phyloP scores from a whole-genome alignment of 768 basidiomycete genomes.

The Tulasnella sp. region DNA sequence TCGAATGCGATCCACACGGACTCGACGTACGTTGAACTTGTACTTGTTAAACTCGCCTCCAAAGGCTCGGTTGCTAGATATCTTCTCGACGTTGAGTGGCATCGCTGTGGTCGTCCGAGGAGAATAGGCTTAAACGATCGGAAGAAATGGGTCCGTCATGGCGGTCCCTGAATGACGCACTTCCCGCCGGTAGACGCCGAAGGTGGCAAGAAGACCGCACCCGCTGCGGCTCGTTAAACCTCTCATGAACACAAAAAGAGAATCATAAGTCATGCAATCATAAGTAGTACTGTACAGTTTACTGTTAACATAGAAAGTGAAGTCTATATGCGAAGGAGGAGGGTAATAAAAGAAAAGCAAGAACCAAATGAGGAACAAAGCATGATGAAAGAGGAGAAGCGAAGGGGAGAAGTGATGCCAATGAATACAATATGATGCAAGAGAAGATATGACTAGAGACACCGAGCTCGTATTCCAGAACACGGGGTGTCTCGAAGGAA shows the following conservation, averaged over 20 bases:
- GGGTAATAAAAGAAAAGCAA: not conserved
- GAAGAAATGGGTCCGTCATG: not conserved
- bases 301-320: not conserved
- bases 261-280: not conserved
- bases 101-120: not conserved
- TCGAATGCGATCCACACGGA: not conserved
- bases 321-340: not conserved
- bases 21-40: slow-evolving; percentile 54
- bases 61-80: slow-evolving; percentile 69
- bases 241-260: no score
- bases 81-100: slow-evolving; percentile 31
- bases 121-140: not conserved
- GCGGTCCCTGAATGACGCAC: not conserved
- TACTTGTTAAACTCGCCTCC: slow-evolving; percentile 78
- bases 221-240: no score
- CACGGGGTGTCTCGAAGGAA: not conserved
- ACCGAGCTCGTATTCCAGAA: not conserved
- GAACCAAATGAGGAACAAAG: not conserved
- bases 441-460: not conserved
- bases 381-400: not conserved
- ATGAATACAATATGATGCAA: not conserved
- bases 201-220: not conserved
- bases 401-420: no score
- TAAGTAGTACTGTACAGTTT: not conserved
- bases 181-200: not conserved